These are phyloP conservation scores for Chlorella sorokiniana DNA, from an alignment of 139 green algal species.

Conservation along the genomic window DNA sequence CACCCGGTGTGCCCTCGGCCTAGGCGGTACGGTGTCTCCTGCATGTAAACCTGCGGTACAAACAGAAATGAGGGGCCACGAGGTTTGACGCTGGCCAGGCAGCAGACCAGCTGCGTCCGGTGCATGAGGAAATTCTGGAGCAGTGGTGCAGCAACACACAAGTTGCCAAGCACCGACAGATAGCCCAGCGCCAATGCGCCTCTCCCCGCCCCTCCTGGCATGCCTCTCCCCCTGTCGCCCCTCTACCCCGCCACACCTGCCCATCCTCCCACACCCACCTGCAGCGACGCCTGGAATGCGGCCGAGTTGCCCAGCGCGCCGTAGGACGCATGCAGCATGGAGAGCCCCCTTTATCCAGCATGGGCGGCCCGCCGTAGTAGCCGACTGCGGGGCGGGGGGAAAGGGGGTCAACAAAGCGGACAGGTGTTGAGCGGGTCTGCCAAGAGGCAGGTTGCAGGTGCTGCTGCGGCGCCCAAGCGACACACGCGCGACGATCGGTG, in stretches of 20 bases:
- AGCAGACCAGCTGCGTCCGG: too few relatives aligned
- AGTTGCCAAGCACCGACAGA: too few relatives aligned
- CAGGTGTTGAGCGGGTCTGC: not conserved
- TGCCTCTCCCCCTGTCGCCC: too few relatives aligned
- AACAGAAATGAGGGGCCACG: too few relatives aligned
- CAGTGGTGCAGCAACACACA: too few relatives aligned
- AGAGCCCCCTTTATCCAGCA: slow-evolving; percentile 70
- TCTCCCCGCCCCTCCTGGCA: too few relatives aligned
- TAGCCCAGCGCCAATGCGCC: too few relatives aligned
- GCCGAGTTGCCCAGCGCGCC: slow-evolving; percentile 36
- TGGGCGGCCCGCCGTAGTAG: slow-evolving; percentile 64
- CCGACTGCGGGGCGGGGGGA: slow-evolving; percentile 32
- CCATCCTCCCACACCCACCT: too few relatives aligned
- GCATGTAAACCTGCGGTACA: slow-evolving; percentile 54
- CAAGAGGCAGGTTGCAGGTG: not conserved
- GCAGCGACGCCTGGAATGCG: slow-evolving; percentile 46
- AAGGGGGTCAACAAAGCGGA: too few relatives aligned
- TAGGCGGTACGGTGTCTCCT: slow-evolving; percentile 59
- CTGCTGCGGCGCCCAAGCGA: not conserved
- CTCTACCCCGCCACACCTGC: too few relatives aligned
- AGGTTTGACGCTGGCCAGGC: not conserved
- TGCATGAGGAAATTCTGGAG: too few relatives aligned
- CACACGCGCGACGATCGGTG: not conserved
- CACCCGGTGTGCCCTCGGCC: slow-evolving; percentile 42
- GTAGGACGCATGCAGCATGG: slow-evolving; percentile 81